phyloP scores from a whole-genome alignment of 371 early-diverging fungal genomes.

The Mortierella sp. region DNA sequence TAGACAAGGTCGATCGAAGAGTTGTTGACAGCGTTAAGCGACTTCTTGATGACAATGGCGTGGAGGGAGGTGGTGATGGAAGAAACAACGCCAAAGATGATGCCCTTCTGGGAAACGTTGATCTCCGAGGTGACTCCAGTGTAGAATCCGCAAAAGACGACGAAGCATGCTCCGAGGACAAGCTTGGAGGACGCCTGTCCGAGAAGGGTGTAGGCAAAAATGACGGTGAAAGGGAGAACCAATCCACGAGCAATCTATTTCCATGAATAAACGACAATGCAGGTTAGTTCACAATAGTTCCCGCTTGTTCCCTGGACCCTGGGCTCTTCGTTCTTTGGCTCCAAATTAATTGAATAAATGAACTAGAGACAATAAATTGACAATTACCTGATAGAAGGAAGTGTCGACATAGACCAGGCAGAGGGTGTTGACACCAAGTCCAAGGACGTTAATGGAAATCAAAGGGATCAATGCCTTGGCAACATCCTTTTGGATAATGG shows the following conservation, averaged over 20 bases:
- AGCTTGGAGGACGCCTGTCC: conserved; percentile 53
- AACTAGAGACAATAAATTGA: background rate
- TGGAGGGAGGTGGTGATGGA: conserved; percentile 69
- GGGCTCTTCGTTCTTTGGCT: background rate
- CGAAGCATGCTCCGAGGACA: conserved; percentile 61
- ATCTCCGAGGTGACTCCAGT: conserved; percentile 64
- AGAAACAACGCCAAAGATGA: conserved; percentile 64
- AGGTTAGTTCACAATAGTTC: background rate
- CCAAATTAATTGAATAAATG: background rate
- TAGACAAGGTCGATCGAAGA: conserved; percentile 69
- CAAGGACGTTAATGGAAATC: conserved; percentile 65
- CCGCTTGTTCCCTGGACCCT: background rate
- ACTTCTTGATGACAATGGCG: conserved; percentile 70
- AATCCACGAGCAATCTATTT: conserved; percentile 65
- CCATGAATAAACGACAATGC: background rate
- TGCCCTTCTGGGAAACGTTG: conserved; percentile 49
- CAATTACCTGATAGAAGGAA: conserved; percentile 66
- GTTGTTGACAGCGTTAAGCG: conserved; percentile 61
- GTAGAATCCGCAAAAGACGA: conserved; percentile 68
- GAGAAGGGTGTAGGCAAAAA: conserved; percentile 57
- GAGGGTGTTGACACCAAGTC: conserved; percentile 67
- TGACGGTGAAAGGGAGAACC: conserved; percentile 69
- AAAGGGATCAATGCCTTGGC: conserved; percentile 54
- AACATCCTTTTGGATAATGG: conserved; percentile 43
- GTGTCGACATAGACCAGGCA: conserved; percentile 71